phyloP scores from a whole-genome alignment of 202 grass and related monocot species.

The Carex arenaria region DNA sequence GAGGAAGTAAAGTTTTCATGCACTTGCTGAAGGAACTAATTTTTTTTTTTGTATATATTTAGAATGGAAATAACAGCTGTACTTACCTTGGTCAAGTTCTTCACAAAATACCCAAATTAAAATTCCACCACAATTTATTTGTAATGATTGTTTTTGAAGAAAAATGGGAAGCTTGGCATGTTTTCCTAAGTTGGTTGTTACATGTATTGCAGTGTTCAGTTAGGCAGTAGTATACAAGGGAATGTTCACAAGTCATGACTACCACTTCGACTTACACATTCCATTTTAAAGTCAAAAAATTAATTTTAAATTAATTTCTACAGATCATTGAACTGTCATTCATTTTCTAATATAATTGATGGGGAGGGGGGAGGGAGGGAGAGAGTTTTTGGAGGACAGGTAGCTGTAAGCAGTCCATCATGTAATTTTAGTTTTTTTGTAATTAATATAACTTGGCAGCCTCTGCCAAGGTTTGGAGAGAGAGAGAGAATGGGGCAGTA shows the following conservation, averaged over 20 bases:
- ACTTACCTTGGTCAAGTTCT: not conserved
- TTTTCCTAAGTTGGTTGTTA: not conserved
- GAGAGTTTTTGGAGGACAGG: too few species aligned
- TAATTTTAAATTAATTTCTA: not conserved
- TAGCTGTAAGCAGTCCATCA: too few species aligned
- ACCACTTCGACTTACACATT: not conserved
- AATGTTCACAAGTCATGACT: not conserved
- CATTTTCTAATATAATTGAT: not conserved
- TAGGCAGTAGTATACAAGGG: not conserved
- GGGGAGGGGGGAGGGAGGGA: not conserved
- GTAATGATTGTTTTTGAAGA: not conserved
- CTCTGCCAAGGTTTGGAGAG: too few species aligned
- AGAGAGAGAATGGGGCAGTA: too few species aligned
- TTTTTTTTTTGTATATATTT: not conserved
- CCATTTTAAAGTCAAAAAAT: not conserved
- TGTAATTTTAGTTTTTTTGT: too few species aligned
- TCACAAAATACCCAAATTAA: not conserved
- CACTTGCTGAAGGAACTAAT: not conserved
- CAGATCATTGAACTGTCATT: not conserved
- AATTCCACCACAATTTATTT: constrained; percentile 2
- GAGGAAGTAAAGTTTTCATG: not conserved
- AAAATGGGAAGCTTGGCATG: not conserved
- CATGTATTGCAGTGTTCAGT: not conserved
- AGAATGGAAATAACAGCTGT: not conserved
- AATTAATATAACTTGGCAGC: too few species aligned